phyloP scores from a whole-genome alignment of 2,329 filamentous ascomycete species.

The Fusarium succisae region DNA sequence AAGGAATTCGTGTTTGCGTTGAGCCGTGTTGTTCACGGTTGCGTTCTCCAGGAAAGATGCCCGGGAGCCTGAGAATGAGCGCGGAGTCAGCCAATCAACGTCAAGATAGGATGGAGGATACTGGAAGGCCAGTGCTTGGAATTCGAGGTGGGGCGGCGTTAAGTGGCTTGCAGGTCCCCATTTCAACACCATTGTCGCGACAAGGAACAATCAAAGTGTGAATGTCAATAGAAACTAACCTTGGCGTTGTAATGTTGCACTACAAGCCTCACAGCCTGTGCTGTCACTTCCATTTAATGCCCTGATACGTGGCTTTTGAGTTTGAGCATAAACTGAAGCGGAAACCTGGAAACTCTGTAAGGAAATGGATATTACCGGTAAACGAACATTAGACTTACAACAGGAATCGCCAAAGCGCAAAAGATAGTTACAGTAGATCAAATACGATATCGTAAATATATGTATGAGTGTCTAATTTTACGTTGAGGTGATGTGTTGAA shows the following conservation, averaged over 20 bases:
- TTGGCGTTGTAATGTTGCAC: not conserved
- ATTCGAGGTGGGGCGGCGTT: conserved; percentile 6
- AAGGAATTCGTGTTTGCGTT: conserved; percentile 7
- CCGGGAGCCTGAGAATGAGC: not conserved
- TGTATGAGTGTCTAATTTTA: accelerated
- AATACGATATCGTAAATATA: not conserved
- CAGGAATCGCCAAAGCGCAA: not conserved
- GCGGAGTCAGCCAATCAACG: conserved; percentile 31
- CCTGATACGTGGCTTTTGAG: accelerated
- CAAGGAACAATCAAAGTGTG: not conserved
- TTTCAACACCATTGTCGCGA: conserved; percentile 3
- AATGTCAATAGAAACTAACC: not conserved
- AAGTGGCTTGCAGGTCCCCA: not conserved
- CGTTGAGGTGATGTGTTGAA: not conserved
- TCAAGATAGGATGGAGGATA: not conserved
- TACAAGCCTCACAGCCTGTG: not conserved
- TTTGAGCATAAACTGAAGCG: not conserved
- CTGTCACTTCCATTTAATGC: accelerated
- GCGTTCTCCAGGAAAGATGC: conserved; percentile 14
- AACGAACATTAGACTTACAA: not conserved
- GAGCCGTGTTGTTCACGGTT: conserved; percentile 38
- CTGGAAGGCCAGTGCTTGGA: conserved; percentile 8
- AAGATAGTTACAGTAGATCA: not conserved
- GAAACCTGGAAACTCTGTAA: not conserved
- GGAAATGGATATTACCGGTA: accelerated